These are phyloP conservation scores for Mortierella polycephala DNA, from an alignment of 371 early-diverging fungal genomes.

Conservation along the genomic window DNA sequence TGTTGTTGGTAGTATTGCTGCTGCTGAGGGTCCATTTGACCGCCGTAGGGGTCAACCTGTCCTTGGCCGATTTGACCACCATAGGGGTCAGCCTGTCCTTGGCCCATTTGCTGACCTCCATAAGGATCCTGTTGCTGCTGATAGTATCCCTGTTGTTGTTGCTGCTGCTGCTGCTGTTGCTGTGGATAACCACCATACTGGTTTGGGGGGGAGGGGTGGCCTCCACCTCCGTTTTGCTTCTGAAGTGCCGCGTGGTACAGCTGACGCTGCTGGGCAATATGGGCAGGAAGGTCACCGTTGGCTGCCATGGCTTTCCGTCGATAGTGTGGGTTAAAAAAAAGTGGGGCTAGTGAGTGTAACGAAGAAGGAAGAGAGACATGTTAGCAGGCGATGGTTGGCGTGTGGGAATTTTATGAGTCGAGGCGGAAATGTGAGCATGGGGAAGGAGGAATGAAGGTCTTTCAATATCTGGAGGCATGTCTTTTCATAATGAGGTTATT, in stretches of 20 bases:
- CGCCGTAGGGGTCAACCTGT: constrained; percentile 3
- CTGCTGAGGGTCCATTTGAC: constrained; percentile 15
- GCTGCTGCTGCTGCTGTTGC: constrained; percentile 15
- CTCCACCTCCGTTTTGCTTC: constrained; percentile 41
- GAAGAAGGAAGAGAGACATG: no score
- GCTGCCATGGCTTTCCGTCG: constrained; percentile 20
- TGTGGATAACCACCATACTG: constrained; percentile 24
- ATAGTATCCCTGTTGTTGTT: constrained; percentile 12
- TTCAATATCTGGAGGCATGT: no score
- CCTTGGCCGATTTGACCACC: constrained; percentile 4
- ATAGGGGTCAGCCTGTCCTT: constrained; percentile 8
- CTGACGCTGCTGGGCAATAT: constrained; percentile 45
- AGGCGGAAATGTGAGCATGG: no score
- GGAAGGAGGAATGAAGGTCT: no score
- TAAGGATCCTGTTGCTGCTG: constrained; percentile 21
- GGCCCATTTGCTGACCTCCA: constrained; percentile 20
- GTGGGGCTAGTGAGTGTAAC: no score
- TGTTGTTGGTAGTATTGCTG: constrained; percentile 25
- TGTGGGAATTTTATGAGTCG: no score
- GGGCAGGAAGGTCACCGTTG: constrained; percentile 32
- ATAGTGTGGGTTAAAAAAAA: background rate
- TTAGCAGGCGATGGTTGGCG: no score
- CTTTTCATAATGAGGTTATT: no score
- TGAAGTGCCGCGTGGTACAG: constrained; percentile 40
- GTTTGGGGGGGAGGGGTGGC: constrained; percentile 14